Evolutionary conservation across 2,329 filamentous ascomycete species (phyloP).

Genomic region (Nemania sp.): DNA sequence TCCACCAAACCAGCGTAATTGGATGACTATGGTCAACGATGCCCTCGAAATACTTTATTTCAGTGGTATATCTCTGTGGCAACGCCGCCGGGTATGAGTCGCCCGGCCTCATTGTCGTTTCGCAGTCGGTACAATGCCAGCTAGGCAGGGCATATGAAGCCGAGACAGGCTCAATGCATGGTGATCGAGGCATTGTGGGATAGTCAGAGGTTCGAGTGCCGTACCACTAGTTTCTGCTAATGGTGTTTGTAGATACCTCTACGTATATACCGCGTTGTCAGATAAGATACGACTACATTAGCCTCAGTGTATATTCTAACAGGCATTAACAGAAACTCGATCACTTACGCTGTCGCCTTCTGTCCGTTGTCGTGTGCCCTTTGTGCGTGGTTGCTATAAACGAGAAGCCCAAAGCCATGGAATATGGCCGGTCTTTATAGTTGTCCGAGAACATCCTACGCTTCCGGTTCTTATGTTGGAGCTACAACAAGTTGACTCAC

Average conservation of each 20-base stretch:
- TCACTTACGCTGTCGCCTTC: constrained; percentile 5
- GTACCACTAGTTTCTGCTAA: too few species aligned
- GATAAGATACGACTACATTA: neutral
- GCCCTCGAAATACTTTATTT: too few species aligned
- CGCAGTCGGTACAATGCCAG: neutral
- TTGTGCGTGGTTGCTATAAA: neutral
- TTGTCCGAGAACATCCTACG: neutral
- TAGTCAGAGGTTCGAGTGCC: too few species aligned
- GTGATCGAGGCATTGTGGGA: too few species aligned
- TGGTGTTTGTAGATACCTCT: neutral
- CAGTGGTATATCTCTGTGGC: too few species aligned
- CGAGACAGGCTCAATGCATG: too few species aligned
- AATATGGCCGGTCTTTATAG: constrained; percentile 4
- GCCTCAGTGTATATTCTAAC: neutral
- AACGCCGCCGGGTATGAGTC: too few species aligned
- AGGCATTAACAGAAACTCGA: neutral
- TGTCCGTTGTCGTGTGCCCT: neutral
- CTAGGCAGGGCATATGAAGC: too few species aligned
- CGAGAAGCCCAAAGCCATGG: neutral
- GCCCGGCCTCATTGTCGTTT: too few species aligned
- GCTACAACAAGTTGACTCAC: neutral
- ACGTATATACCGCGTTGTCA: neutral
- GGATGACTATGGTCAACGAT: too few species aligned
- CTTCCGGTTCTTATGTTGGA: neutral
- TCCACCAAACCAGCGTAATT: neutral